These are phyloP conservation scores for Sisymbrium altissimum DNA, from an alignment of 345 rosid genomes.

Conservation along the genomic window DNA sequence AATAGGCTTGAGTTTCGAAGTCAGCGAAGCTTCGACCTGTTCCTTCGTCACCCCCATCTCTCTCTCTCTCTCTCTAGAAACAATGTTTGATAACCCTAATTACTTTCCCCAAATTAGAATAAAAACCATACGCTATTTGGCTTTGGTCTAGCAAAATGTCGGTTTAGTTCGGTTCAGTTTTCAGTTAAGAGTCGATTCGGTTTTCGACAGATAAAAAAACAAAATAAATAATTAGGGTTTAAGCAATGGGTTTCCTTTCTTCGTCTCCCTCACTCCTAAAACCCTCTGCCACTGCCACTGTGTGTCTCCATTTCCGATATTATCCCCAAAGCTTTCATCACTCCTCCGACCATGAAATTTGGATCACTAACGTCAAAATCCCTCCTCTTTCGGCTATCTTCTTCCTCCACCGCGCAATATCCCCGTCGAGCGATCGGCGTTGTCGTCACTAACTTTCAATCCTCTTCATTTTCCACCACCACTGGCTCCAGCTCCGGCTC, in stretches of 20 bases:
- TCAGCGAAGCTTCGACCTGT: conserved; percentile 70
- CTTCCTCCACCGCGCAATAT: conserved; percentile 11
- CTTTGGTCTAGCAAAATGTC: neutral
- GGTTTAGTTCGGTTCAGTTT: neutral
- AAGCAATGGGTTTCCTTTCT: conserved; percentile 1
- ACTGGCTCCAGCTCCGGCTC: conserved; percentile 19
- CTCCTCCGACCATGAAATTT: conserved; percentile 35
- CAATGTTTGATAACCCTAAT: conserved; percentile 17
- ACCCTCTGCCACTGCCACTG: conserved; percentile 9
- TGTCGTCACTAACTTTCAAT: conserved; percentile 41
- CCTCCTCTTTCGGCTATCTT: conserved; percentile 22
- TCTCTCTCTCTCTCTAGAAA: neutral
- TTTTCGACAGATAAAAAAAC: neutral
- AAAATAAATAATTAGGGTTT: conserved; percentile 22
- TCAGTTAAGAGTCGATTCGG: neutral
- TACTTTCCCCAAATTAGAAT: neutral
- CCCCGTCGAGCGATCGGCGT: conserved; percentile 25
- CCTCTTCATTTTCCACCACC: conserved; percentile 23
- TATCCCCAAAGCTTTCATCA: neutral
- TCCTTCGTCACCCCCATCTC: conserved; percentile 82
- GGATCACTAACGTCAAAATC: conserved; percentile 25
- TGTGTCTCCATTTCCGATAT: conserved; percentile 6
- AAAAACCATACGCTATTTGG: neutral
- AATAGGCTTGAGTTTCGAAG: conserved; percentile 65
- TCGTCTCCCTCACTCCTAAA: conserved; percentile 27